Base-by-base conservation (phyloP, 805 yeast species). In the Metschnikowia vanudenii region DNA sequence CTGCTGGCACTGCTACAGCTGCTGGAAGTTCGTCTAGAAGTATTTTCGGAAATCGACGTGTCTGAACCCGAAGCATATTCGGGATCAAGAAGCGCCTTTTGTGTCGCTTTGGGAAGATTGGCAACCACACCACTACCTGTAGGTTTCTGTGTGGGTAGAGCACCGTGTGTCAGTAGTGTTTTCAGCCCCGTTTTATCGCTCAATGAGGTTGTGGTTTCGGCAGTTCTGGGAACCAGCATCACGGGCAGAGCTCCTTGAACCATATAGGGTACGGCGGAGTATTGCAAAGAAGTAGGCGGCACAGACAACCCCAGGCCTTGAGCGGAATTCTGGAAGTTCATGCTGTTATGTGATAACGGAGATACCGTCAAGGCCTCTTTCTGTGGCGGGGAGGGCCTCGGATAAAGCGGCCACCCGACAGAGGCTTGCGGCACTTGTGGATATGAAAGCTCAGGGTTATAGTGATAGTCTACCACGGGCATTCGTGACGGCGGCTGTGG, bases 321-420 rank as follows among this genome's bases (percentile, higher is more conserved):
- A 11, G 14, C 33, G 6, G 46, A 39, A 17, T 35, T 41, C 4
- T 33, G 40, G 34, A 35, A 41, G 14, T 30, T 45, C 30, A 29
- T 12, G 11, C 11, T 13, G 32, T 24, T 37, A 37, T 41, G 22
- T 4, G 47, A 38, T 4, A 49, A 28, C 11, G 52, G 52, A 16
- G 49, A 49, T 19, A 45, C 42, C 13, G 8, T 22, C 8, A 37
- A 13, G 4, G 45, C 49, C 3, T 48, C 44, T 13, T 44, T 47
- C n/a, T 11, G 37, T 20, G 16, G 32, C 2, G 40, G 37, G 11
- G 45, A 26, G 14, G 22, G 47, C 7, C 41, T 18, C 28, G 39
- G 28, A 24, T 34, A 16, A 4, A 28, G 36, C 28, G 42, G 38
- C 47, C 45, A 26, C 40, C 14, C 16, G 9, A 13, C 30, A 3